A percentile compares a stretch with the other conserved stretches of the same genome.
Conservation (phyloP, 441 rosid species). For the Gossypium schwendimanii region DNA sequence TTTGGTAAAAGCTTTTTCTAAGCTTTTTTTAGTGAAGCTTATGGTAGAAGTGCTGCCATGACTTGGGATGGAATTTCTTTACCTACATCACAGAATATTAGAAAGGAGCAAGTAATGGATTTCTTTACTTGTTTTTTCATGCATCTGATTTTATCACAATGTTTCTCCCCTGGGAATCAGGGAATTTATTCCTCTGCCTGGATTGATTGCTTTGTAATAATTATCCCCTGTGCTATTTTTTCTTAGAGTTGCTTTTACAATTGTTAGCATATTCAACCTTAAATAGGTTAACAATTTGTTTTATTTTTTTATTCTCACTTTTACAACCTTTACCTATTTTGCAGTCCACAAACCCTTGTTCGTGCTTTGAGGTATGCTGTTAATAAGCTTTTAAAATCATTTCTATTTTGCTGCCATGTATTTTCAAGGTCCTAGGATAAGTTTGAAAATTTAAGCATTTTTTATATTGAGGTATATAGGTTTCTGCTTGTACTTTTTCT, state of each 20-base stretch:
- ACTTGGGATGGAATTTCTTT: slow-evolving; percentile 8
- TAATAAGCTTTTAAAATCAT: slow-evolving; percentile 3
- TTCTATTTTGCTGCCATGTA: neutral
- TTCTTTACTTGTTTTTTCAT: neutral
- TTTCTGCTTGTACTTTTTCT: slow-evolving; percentile 3
- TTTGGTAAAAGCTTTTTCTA: no score
- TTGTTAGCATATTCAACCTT: neutral
- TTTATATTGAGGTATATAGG: neutral
- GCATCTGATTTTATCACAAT: neutral
- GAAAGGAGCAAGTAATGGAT: neutral
- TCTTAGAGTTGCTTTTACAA: neutral
- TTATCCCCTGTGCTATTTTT: neutral
- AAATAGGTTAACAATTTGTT: neutral
- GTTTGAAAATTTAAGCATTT: neutral
- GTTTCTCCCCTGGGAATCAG: neutral
- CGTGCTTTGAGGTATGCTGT: slow-evolving; percentile 87
- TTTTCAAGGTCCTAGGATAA: slow-evolving; percentile 1
- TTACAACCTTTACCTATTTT: slow-evolving; percentile 20
- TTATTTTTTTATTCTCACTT: slow-evolving; percentile 6
- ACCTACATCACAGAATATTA: neutral
- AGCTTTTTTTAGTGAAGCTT: no score
- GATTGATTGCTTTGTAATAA: slow-evolving; percentile 3
- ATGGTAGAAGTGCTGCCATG: neutral
- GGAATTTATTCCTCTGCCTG: neutral
- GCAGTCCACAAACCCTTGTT: slow-evolving; percentile 98